Evolutionary conservation across 2,329 filamentous ascomycete genomes (phyloP).

Genomic region (Knufia petricola): DNA sequence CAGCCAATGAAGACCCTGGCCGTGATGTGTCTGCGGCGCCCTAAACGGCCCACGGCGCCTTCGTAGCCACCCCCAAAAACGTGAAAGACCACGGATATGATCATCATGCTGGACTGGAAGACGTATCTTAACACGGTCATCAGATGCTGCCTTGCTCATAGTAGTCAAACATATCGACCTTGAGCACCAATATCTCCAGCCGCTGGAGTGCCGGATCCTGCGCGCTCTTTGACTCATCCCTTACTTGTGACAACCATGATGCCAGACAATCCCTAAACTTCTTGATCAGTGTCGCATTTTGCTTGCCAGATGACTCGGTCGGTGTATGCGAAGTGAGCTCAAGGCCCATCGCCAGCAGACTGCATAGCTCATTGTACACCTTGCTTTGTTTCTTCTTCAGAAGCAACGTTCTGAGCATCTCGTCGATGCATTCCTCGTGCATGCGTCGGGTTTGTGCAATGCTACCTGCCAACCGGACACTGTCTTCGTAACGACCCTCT

Average conservation of each 20-base stretch:
- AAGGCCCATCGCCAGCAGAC: not conserved
- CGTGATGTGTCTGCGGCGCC: too few species aligned
- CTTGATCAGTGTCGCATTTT: not conserved
- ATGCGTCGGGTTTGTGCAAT: slow-evolving; percentile 58
- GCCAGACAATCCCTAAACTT: not conserved
- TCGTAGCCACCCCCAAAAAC: too few species aligned
- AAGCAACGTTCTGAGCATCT: slow-evolving; percentile 64
- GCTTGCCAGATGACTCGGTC: not conserved
- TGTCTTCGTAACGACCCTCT: slow-evolving; percentile 35
- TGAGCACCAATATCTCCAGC: not conserved
- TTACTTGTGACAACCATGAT: not conserved
- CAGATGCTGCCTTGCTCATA: not conserved
- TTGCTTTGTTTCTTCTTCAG: slow-evolving; percentile 66
- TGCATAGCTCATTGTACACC: slow-evolving; percentile 30
- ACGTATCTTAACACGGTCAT: too few species aligned
- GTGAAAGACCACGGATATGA: too few species aligned
- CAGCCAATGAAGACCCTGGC: too few species aligned
- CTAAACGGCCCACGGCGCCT: too few species aligned
- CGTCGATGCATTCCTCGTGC: slow-evolving; percentile 64
- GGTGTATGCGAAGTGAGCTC: not conserved
- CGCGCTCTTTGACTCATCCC: not conserved
- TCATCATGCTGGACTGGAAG: too few species aligned
- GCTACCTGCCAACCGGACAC: slow-evolving; percentile 46
- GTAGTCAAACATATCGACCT: not conserved
- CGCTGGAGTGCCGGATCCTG: not conserved